Conservation (phyloP, 2,329 filamentous ascomycete species). For the Tolypocladium pustulatum region DNA sequence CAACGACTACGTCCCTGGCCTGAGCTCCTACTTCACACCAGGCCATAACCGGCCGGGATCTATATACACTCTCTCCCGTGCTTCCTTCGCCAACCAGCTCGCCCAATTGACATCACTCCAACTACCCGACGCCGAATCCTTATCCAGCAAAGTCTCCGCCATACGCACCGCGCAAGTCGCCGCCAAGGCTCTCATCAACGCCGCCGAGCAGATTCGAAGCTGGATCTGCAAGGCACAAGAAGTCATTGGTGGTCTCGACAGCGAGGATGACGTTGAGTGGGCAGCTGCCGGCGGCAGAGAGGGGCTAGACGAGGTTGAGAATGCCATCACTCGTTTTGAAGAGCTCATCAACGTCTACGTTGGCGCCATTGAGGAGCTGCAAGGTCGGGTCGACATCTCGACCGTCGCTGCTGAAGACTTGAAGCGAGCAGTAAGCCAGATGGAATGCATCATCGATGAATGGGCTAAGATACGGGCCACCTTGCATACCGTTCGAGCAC, state of each 20-base stretch:
- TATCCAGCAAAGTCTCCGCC: constrained; percentile 73
- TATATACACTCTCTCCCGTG: constrained; percentile 85
- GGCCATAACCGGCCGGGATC: constrained; percentile 65
- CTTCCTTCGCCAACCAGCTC: constrained; percentile 87
- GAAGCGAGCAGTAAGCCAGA: constrained; percentile 67
- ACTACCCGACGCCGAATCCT: constrained; percentile 72
- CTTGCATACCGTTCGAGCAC: constrained; percentile 69
- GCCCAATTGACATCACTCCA: constrained; percentile 85
- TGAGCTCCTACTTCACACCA: constrained; percentile 56
- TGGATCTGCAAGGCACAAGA: constrained; percentile 93
- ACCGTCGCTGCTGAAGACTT: constrained; percentile 63
- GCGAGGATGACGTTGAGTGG: constrained; percentile 97
- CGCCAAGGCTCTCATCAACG: constrained; percentile 70
- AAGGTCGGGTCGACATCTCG: constrained; percentile 65
- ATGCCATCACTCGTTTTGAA: constrained; percentile 74
- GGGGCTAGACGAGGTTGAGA: constrained; percentile 62
- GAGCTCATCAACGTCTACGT: constrained; percentile 87
- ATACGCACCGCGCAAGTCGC: constrained; percentile 82
- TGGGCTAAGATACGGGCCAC: constrained; percentile 76
- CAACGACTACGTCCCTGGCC: constrained; percentile 37
- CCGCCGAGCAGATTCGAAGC: constrained; percentile 82
- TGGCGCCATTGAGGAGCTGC: constrained; percentile 83
- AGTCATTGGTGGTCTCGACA: constrained; percentile 79
- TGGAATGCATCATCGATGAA: constrained; percentile 75
- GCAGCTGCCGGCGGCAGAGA: constrained; percentile 78